Evolutionary conservation across 306 rosid genomes (phyloP).

Genomic region (Delonix regia): DNA sequence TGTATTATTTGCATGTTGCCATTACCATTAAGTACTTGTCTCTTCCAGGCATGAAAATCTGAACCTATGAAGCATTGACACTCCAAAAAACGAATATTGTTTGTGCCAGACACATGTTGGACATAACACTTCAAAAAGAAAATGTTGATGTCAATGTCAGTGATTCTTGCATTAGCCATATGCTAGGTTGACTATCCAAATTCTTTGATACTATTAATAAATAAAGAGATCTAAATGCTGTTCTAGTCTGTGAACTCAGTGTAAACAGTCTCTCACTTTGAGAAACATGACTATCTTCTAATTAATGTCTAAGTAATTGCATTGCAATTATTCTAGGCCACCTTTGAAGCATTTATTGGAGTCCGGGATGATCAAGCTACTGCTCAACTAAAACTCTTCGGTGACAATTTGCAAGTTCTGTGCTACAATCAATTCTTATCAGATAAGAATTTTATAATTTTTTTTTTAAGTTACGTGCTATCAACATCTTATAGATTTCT

Average conservation of each 20-base stretch:
- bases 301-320: constrained; percentile 23
- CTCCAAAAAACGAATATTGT: background rate
- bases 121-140: background rate
- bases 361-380: constrained; percentile 89
- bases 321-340: constrained; percentile 65
- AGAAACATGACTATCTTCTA: constrained; percentile 10
- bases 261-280: constrained; percentile 22
- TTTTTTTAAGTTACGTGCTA: background rate
- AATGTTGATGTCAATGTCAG: background rate
- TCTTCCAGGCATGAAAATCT: background rate
- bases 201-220: background rate
- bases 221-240: constrained; percentile 14
- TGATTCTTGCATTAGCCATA: background rate
- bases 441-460: background rate
- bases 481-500: constrained; percentile 28
- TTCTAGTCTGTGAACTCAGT: constrained; percentile 13
- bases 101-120: background rate
- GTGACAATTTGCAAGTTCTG: constrained; percentile 84
- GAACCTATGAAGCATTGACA: constrained; percentile 3
- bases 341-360: constrained; percentile 92
- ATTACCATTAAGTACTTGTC: background rate
- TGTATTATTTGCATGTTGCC: background rate
- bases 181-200: constrained; percentile 19
- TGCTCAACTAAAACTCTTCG: constrained; percentile 85
- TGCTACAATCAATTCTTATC: constrained; percentile 18